These are phyloP conservation scores for Caulochytrium protostelioides DNA, from an alignment of 371 early-diverging fungal genomes.

Conservation along the genomic window DNA sequence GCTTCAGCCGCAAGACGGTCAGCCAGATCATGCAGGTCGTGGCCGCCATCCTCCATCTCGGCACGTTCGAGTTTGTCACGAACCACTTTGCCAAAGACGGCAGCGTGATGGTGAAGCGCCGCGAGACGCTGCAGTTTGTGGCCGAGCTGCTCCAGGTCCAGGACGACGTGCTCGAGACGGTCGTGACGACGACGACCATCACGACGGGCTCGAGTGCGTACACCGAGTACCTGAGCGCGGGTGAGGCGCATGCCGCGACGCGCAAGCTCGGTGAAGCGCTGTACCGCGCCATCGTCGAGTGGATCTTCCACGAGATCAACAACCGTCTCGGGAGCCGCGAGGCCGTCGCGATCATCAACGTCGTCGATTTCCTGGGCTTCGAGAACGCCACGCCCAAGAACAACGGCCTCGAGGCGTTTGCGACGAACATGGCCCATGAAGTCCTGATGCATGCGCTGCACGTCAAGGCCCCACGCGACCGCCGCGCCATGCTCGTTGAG, in stretches of 20 bases:
- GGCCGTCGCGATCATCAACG: constrained; percentile 41
- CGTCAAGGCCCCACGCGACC: no score
- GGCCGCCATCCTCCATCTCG: no score
- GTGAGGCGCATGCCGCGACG: constrained; percentile 37
- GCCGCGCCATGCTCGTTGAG: no score
- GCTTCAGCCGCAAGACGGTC: no score
- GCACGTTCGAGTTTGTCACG: no score
- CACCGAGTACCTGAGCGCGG: constrained; percentile 49
- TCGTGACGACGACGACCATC: not conserved
- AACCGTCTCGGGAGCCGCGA: constrained; percentile 30
- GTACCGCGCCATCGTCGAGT: constrained; percentile 48
- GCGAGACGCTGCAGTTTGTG: constrained; percentile 24
- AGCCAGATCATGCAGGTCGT: no score
- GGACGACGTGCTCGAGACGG: constrained; percentile 37
- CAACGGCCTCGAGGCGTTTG: no score
- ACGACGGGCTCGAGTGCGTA: constrained; percentile 39
- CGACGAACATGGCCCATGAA: no score
- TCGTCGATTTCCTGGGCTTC: constrained; percentile 44
- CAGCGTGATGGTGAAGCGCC: no score
- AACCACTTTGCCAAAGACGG: no score
- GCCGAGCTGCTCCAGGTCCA: constrained; percentile 59
- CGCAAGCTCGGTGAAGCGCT: constrained; percentile 42
- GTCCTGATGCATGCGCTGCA: no score
- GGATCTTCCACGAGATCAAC: constrained; percentile 58
- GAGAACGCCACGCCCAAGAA: constrained; percentile 14